Evolutionary conservation across 2,329 filamentous ascomycete species (phyloP), one percentile per base, ranked within the genome.

Genomic region (Fusarium guadeloupense): DNA sequence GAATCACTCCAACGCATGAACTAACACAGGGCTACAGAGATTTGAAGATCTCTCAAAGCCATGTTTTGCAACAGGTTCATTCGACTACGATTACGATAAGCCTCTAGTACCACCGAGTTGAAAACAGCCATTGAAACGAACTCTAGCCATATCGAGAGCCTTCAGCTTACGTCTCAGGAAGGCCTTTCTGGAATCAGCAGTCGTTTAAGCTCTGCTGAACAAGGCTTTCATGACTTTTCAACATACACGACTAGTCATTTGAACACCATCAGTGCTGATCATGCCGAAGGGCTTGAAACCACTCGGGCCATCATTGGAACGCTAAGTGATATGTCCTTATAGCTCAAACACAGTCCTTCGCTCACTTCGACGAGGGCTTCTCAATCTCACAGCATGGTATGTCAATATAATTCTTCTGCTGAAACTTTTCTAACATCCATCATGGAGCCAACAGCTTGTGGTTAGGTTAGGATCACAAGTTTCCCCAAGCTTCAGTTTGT

Each of bases 1-100:
- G 4, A 8, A 4, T 16, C 13, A 1, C 16, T 14, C 9, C 4
- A 19, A 41, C 0, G 3, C 6, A 2, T 5, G 3, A 12, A 14
- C 16, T 45, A 3, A 46, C 10, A 4, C 16, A 12, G 16, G 13
- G 17, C 4, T n/a, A 1, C 2, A 48, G 45, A 7, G 37, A 48
- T 1, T 2, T 48, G 4, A 26, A 14, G 0, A 4, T 9, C 2
- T 48, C 45, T 2, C 45, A 48, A 8, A 8, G n/a, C 6, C 9
- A 26, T 26, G 6, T 21, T 3, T 31, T 41, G 6, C 30, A 26
- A 7, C 4, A 14, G 2, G 13, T 48, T 6, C 35, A 33, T 13
- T 13, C 35, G 16, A 19, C 31, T 10, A 16, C 16, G n/a, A n/a
- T n/a, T n/a, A n/a, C n/a, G n/a, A n/a, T n/a, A n/a, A n/a, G 9